Base-by-base conservation (phyloP, 306 rosid genomes). In the Phaseolus lunatus region DNA sequence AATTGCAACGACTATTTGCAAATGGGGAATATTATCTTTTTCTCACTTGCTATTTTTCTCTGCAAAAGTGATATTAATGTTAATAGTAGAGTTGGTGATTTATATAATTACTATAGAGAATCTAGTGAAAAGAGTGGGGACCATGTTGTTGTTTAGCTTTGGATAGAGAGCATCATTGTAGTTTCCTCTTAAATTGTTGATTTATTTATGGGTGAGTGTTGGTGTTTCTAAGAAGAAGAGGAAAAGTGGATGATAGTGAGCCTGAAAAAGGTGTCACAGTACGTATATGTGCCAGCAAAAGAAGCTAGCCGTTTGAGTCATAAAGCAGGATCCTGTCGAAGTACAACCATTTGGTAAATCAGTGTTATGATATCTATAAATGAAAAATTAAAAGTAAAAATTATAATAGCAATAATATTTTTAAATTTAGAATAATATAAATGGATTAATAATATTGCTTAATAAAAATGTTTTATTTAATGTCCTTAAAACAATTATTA, bases 241-340 rank as follows among this genome's bases (percentile, higher is more conserved):
- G 24, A 43, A 67, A 83, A 73, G 77, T 3, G 29, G 13, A 9
- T 15, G 52, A 20, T 3, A 16, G 65, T 19, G 83, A 62, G 26
- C 19, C 37, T 16, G 78, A 56, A 62, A 83, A 83, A 79, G 50
- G 14, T 7, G 0, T 0, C 37, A 68, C 1, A 12, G 83, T 73
- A 58, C 83, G 23, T 8, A 29, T 2, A 19, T 44, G 4, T 18
- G 16, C 9, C 72, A 39, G 76, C 39, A 75, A 43, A 59, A 14
- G 18, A 69, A 79, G 35, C 4, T 67, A 73, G 83, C 78, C 86
- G 86, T 83, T 83, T 73, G 82, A 31, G 61, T 44, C n/a, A 39
- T 47, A 35, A 78, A 39, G 16, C 23, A 56, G 44, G 47, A 50
- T 70, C 45, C 4, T 39, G 63, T 35, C 2, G 5, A 35, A 31